A percentile compares a stretch with the other conserved stretches of the same genome.
phyloP scores from a whole-genome alignment of 2,329 filamentous ascomycete genomes.

The Rachicladosporium sp. region DNA sequence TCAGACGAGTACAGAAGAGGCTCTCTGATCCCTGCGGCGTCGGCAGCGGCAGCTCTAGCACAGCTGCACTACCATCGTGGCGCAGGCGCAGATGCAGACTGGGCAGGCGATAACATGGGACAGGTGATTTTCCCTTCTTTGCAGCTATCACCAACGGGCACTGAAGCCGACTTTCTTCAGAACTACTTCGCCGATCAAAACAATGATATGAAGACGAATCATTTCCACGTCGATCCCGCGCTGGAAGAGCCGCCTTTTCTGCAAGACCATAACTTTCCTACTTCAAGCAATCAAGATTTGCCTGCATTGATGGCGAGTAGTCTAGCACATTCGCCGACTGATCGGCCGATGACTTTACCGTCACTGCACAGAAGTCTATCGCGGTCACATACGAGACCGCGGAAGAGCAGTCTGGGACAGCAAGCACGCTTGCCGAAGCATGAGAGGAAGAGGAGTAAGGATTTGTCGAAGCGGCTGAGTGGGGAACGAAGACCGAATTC shows the following conservation, averaged over 20 bases:
- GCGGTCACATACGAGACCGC: conserved; percentile 54
- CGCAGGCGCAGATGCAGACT: conserved; percentile 49
- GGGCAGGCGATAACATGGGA: conserved; percentile 45
- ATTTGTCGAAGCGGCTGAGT: conserved; percentile 59
- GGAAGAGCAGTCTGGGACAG: conserved; percentile 79
- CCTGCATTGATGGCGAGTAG: conserved; percentile 75
- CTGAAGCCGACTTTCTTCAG: conserved; percentile 27
- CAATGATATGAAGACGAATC: conserved; percentile 19
- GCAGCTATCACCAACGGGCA: conserved; percentile 22
- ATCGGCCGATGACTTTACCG: conserved; percentile 76
- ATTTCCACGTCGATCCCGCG: conserved; percentile 24
- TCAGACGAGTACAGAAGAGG: conserved; percentile 57
- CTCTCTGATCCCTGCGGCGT: conserved; percentile 54
- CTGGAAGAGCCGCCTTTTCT: conserved; percentile 49
- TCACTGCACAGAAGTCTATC: conserved; percentile 60
- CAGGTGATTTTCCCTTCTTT: conserved; percentile 24
- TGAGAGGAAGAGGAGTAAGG: conserved; percentile 67
- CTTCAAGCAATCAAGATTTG: conserved; percentile 39
- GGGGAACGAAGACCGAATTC: conserved; percentile 72
- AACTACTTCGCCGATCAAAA: conserved; percentile 31
- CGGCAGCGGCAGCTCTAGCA: conserved; percentile 74
- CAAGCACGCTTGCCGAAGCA: conserved; percentile 64
- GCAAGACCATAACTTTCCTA: conserved; percentile 26
- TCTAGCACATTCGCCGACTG: conserved; percentile 67
- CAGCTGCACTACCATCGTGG: conserved; percentile 71